Conservation (phyloP, 2,329 filamentous ascomycete genomes). For the Monosporascus ibericus region DNA sequence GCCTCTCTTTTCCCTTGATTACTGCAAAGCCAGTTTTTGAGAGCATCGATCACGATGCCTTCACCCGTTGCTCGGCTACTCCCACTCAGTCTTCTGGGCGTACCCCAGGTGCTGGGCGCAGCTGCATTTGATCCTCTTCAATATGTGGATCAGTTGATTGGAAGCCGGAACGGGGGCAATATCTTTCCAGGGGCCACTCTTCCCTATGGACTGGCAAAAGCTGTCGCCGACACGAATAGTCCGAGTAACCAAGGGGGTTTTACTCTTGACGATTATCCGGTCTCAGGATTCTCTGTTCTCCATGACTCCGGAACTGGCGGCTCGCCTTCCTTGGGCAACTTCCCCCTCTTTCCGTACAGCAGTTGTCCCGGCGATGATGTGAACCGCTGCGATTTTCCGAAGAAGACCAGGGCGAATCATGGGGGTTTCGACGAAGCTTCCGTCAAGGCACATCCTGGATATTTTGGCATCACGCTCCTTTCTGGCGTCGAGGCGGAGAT, state of each 20-base stretch:
- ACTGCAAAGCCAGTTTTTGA: background rate
- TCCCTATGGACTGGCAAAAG: conserved; percentile 45
- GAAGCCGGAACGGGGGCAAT: conserved; percentile 41
- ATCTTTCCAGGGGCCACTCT: conserved; percentile 37
- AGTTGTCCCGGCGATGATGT: conserved; percentile 56
- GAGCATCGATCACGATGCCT: conserved; percentile 13
- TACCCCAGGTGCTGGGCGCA: conserved; percentile 8
- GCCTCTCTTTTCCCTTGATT: background rate
- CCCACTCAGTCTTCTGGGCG: conserved; percentile 10
- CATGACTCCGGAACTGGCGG: conserved; percentile 55
- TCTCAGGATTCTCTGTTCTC: conserved; percentile 52
- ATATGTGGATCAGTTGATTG: conserved; percentile 49
- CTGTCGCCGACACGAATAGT: conserved; percentile 48
- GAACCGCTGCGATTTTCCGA: conserved; percentile 55
- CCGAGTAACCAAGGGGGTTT: conserved; percentile 52
- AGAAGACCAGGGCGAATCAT: conserved; percentile 32
- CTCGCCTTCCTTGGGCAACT: conserved; percentile 62
- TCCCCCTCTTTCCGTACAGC: conserved; percentile 63
- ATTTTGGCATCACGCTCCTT: conserved; percentile 56
- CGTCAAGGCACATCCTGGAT: conserved; percentile 55
- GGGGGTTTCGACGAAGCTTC: conserved; percentile 43
- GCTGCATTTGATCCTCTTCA: conserved; percentile 28
- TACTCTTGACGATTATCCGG: conserved; percentile 40
- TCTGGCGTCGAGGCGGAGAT: conserved; percentile 58
- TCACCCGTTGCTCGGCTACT: conserved; percentile 6